Evolutionary conservation across 192 early-diverging fungal genomes (phyloP), one percentile per base, ranked within the genome.

Genomic region (Dissophora ornata): DNA sequence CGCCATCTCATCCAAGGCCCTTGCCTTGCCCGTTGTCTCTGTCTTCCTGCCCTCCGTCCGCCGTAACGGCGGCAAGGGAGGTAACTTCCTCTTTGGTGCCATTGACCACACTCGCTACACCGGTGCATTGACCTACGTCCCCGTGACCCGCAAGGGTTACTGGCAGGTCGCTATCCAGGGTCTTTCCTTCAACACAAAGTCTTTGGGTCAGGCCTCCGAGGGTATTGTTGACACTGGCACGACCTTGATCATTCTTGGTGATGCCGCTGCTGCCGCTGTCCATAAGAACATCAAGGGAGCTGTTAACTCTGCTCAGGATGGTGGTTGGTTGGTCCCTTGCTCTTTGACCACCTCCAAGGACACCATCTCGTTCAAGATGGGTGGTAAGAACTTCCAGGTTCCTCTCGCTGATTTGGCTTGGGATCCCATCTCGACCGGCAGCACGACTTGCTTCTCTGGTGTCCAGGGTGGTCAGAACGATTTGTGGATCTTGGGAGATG

Each of bases 191-290:
- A 79, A 63, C 33, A 70, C 62, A 21, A 64, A 70, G 1, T 69
- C 62, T 0, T 54, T 80, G 15, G 71, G 71, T 3, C 54, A 53
- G 16, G 1, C 6, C 1, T 36, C 53, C 12, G 8, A 33, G 26
- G 77, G 81, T 19, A 87, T 88, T 46, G 34, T 88, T 13, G 89
- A 88, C 63, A 87, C 87, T 12, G 88, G 87, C 49, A 87, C 88
- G 21, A 90, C 85, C 21, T 69, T 90, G 19, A 82, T 88, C 44
- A 67, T 87, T 16, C 69, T 90, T 62, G 80, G 58, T 56, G 73
- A 69, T 8, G 60, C 81, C 29, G 79, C 81, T 16, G 86, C 86
- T 48, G 77, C 67, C 10, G 80, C 79, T 38, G 75, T 85, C 57
- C 86, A 87, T 38, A 53, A 40, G 33, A 54, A 67, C 22, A 57